Percentiles rank a stretch among this genome's conserved stretches.
These are phyloP conservation scores for Plasmodium fragile DNA, from an alignment of 169 alveolate genomes.

Conservation along the genomic window DNA sequence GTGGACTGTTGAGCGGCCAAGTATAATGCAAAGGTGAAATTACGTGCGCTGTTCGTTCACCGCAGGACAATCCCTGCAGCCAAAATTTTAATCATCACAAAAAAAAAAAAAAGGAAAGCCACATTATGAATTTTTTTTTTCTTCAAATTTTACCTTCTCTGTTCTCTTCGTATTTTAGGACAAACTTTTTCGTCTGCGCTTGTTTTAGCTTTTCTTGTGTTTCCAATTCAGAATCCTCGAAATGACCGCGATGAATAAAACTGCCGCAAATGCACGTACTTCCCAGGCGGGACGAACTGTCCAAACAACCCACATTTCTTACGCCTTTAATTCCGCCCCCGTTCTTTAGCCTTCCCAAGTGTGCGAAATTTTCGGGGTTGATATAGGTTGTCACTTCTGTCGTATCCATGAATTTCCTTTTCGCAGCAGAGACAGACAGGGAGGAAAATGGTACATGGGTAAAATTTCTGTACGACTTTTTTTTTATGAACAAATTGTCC, in stretches of 20 bases:
- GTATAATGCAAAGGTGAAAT: background rate
- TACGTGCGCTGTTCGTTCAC: background rate
- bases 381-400: background rate
- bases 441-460: background rate
- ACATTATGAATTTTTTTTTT: background rate
- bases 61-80: background rate
- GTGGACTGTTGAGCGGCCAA: background rate
- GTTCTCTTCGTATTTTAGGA: conserved; percentile 28
- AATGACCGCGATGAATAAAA: background rate
- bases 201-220: background rate
- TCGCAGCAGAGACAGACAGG: background rate
- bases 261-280: background rate
- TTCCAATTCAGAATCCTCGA: background rate
- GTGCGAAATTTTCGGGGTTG: background rate
- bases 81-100: background rate
- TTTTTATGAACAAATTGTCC: background rate
- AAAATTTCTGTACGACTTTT: background rate
- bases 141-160: conserved; percentile 23
- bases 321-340: conserved; percentile 2
- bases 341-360: conserved; percentile 2
- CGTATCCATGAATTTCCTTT: conserved; percentile 3
- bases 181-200: background rate
- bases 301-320: background rate
- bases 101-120: background rate
- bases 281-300: background rate